These are phyloP conservation scores for Platanthera guangdongensis DNA, from an alignment of 106 monocot genomes.

Conservation along the genomic window DNA sequence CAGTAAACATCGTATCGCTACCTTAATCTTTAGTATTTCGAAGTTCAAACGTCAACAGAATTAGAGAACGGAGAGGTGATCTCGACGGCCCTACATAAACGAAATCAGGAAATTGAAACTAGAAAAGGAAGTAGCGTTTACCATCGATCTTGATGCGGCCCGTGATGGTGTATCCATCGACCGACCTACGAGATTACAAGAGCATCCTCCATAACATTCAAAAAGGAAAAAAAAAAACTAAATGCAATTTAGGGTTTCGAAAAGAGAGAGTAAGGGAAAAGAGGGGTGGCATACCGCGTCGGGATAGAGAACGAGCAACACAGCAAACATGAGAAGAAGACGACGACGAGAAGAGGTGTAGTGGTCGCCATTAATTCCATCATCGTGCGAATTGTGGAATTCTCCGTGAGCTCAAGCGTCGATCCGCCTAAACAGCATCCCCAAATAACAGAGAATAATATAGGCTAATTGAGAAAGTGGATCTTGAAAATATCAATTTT, in stretches of 20 bases:
- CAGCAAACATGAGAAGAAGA: slow-evolving; percentile 14
- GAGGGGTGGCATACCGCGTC: slow-evolving; percentile 7
- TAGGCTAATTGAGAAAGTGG: too few species aligned
- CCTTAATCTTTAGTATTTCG: too few species aligned
- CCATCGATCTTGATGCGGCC: slow-evolving; percentile 53
- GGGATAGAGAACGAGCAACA: slow-evolving; percentile 10
- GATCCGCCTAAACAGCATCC: too few species aligned
- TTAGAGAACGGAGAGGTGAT: too few species aligned
- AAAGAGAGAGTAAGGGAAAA: background rate
- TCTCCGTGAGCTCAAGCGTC: background rate
- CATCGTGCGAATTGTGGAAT: slow-evolving; percentile 8
- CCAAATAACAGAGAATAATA: too few species aligned
- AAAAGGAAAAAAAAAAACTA: background rate
- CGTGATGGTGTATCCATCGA: slow-evolving; percentile 51
- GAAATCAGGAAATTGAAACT: background rate
- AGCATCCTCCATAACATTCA: background rate
- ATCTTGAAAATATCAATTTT: too few species aligned
- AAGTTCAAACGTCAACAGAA: too few species aligned
- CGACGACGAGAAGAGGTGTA: background rate
- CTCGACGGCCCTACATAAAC: background rate
- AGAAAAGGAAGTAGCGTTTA: slow-evolving; percentile 6
- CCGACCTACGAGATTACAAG: slow-evolving; percentile 18
- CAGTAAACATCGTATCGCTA: too few species aligned
- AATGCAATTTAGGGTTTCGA: slow-evolving; percentile 3
- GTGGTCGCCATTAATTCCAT: slow-evolving; percentile 12